Base-by-base conservation (phyloP, 1,284 basidiomycete genomes). In the Agroathelia rolfsii region DNA sequence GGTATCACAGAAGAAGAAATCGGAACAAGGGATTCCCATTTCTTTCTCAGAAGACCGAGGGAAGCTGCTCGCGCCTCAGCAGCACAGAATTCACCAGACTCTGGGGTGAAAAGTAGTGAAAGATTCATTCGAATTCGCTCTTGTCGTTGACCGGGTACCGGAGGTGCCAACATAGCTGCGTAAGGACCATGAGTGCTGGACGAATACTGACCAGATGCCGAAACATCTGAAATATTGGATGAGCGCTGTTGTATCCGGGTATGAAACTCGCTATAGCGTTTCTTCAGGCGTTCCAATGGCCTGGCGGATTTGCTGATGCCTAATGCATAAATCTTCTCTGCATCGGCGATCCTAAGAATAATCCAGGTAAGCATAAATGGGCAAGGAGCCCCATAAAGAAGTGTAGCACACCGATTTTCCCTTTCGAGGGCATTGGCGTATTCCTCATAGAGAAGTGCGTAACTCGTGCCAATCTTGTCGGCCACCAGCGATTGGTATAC, bases 261-360 rank as follows among this genome's bases (percentile, higher is more conserved):
- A 43, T 86, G 78, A 55, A 93, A 97, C 24, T 90, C 83, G 18
- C 74, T 64, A 52, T 92, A 88, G 32, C 79, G 69, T 32, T 72
- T 76, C 61, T 92, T 92, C 35, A 98, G 68, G 14, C 89, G 72
- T 46, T 92, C 88, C 11, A 86, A 49, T 2, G 92, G 92, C 10
- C 84, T 72, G 6, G 83, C 89, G 41, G 73, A 72, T 13, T 84
- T 78, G 30, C 78, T 69, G 42, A 98, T 85, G 12, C 93, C 94
- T 29, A 83, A 72, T 13, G 71, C 72, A 59, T 87, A 96, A 13
- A 90, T 72, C 28, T 73, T 66, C 42, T 95, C 88, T 3, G 93
- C 90, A 38, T 90, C 80, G 35, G 69, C 61, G 24, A 62, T 67
- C 45, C 84, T 89, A 49, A 20, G 21, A 38, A n/a, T n/a, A n/a